Evolutionary conservation across 768 basidiomycete genomes (phyloP).

Genomic region (Hygrophoropsis aurantiaca): DNA sequence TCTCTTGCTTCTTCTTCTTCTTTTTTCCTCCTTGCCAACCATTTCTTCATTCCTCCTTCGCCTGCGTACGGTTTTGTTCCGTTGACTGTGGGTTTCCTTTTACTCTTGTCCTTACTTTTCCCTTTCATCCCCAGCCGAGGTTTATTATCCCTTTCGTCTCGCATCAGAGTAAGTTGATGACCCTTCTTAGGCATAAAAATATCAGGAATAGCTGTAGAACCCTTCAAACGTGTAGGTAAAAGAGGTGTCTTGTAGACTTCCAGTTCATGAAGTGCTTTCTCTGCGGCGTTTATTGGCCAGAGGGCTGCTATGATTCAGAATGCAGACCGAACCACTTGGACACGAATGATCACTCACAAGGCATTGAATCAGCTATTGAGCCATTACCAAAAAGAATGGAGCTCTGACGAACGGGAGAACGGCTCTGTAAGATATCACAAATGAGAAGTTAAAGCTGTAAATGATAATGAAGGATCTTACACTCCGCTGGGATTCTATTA

Average conservation of each 20-base stretch:
- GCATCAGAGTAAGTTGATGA: constrained; percentile 55
- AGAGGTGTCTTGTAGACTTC: constrained; percentile 81
- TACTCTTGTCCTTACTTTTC: constrained; percentile 36
- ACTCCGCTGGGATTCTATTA: constrained; percentile 53
- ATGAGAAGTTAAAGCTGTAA: constrained; percentile 5
- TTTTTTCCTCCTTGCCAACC: constrained; percentile 60
- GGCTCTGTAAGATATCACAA: constrained; percentile 33
- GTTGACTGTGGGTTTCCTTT: constrained; percentile 39
- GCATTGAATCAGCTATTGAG: constrained; percentile 31
- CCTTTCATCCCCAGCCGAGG: constrained; percentile 47
- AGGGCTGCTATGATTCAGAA: constrained; percentile 19
- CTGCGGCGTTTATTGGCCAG: constrained; percentile 52
- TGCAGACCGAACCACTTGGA: constrained; percentile 13
- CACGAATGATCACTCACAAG: constrained; percentile 25
- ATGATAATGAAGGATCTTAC: constrained; percentile 38
- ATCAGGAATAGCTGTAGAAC: constrained; percentile 48
- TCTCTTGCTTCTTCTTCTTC: constrained; percentile 51
- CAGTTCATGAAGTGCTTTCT: constrained; percentile 67
- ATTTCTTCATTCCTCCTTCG: constrained; percentile 75
- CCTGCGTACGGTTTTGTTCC: constrained; percentile 78
- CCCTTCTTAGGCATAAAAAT: constrained; percentile 58
- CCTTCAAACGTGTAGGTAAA: constrained; percentile 56
- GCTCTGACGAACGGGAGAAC: constrained; percentile 51
- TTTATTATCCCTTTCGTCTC: constrained; percentile 51
- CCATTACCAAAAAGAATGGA: constrained; percentile 49